Conservation (phyloP, 345 rosid genomes). For the Microcos paniculata region DNA sequence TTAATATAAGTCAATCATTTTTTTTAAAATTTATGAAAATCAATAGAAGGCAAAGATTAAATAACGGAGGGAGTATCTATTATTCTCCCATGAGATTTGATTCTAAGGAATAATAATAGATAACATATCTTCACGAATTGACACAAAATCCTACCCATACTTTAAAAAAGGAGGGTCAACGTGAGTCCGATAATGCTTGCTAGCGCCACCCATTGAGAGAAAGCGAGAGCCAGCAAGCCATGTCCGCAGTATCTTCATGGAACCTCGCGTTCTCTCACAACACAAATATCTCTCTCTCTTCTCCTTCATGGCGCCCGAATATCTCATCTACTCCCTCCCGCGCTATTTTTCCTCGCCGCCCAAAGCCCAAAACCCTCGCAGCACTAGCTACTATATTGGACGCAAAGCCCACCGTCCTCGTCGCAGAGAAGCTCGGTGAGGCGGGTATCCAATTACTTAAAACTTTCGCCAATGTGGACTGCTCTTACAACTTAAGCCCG, state of each 20-base stretch:
- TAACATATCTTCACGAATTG: too few relatives aligned
- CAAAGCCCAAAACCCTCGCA: not conserved
- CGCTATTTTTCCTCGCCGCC: constrained; percentile 2
- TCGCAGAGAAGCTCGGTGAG: constrained; percentile 51
- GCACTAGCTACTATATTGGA: constrained; percentile 1
- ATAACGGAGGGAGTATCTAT: too few relatives aligned
- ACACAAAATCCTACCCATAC: not conserved
- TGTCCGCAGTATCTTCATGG: constrained; percentile 9
- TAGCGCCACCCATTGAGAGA: not conserved
- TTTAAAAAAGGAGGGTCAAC: not conserved
- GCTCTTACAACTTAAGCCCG: constrained; percentile 47
- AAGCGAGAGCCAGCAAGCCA: not conserved
- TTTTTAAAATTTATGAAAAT: too few relatives aligned
- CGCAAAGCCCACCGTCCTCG: constrained; percentile 50
- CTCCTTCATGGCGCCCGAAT: constrained; percentile 9
- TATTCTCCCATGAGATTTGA: too few relatives aligned
- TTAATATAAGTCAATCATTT: too few relatives aligned
- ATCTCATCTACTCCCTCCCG: constrained; percentile 3
- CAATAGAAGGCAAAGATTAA: too few relatives aligned
- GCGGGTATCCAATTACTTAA: constrained; percentile 41
- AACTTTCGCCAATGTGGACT: constrained; percentile 48
- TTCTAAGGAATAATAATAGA: too few relatives aligned
- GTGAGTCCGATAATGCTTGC: not conserved
- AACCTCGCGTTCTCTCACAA: constrained; percentile 11
- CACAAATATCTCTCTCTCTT: not conserved